Percentiles rank a stretch among this genome's conserved stretches.
Evolutionary conservation across 1,284 basidiomycete species (phyloP).

Genomic region (Fomitopsis pinicola): DNA sequence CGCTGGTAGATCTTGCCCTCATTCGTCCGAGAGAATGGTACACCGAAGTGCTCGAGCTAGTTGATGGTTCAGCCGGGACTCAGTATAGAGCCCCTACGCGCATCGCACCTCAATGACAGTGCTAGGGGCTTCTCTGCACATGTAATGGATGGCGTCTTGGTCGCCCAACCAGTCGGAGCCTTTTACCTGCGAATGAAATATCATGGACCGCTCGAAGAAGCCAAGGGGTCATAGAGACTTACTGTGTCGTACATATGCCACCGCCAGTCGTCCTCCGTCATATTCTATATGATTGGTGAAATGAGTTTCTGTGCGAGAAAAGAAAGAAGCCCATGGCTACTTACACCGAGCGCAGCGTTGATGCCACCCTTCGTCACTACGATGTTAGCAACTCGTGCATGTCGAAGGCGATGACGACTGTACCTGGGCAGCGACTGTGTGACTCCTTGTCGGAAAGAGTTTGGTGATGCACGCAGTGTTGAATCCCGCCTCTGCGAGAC

Average conservation of each 20-base stretch:
- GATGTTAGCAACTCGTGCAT: not conserved
- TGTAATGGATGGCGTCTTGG: constrained; percentile 99
- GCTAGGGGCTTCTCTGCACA: constrained; percentile 94
- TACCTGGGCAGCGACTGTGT: constrained; percentile 97
- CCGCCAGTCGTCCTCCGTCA: constrained; percentile 99
- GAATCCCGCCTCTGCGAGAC: constrained; percentile 96
- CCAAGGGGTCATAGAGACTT: constrained; percentile 23
- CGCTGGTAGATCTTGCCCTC: constrained; percentile 99
- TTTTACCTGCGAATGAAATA: constrained; percentile 67
- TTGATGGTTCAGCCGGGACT: not conserved
- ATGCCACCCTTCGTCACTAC: constrained; percentile 78
- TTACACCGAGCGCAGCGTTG: constrained; percentile 94
- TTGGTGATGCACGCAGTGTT: constrained; percentile 99
- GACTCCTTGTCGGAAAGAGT: constrained; percentile 98
- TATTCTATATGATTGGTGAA: constrained; percentile 61
- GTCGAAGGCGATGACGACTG: constrained; percentile 15
- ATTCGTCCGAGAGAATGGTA: constrained; percentile 98
- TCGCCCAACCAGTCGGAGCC: constrained; percentile 99
- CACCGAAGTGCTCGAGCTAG: constrained; percentile 97
- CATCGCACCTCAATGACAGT: constrained; percentile 83
- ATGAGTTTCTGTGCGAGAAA: not conserved
- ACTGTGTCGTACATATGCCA: constrained; percentile 99
- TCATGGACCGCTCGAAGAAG: not conserved
- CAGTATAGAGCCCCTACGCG: not conserved
- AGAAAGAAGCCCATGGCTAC: constrained; percentile 23